Base-by-base conservation (phyloP, 192 early-diverging fungal species). In the Dimargaris xerosporica region DNA sequence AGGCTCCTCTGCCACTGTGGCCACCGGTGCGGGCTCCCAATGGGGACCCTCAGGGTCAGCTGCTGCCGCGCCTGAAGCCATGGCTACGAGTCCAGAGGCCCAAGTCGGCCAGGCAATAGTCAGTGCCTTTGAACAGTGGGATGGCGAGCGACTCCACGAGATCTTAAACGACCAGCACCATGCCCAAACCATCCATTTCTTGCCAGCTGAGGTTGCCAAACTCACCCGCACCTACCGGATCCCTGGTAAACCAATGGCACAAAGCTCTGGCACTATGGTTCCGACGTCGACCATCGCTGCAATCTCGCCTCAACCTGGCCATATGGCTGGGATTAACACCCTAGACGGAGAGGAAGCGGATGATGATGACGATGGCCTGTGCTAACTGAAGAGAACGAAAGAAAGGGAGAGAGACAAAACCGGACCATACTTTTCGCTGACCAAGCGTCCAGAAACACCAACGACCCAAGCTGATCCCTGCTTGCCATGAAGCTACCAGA, bases 131-230 rank as follows among this genome's bases (percentile, higher is more conserved):
- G 81, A 86, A 42, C 72, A 79, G 17, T 69, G 80, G 15, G 86
- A 90, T 65, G 58, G n/a, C 4, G 41, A 5, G 23, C 34, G 26
- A 19, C 26, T 60, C 21, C 78, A 84, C 48, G 71, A 72, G 21
- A 64, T 79, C 16, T 64, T 86, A 48, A 71, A 72, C 28, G 64
- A 80, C 15, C 69, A 78, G 1, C 73, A 81, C 19, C 75, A 79
- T 47, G 73, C 71, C 25, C 77, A 75, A 50, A 73, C 69, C 17
- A 69, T 89, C 34, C 73, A 75, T 10, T 89, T 82, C 61, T 65
- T 90, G 28, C 83, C 86, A 50, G 85, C 85, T 65, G 86, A 89
- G 12, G 64, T 81, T 12, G 77, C 73, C 30, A 66, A 66, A 43
- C 67, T 83, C 3, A 73, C 81, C 17, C 63, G 78, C 52, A 54